Percentiles rank a stretch among this genome's conserved stretches.
Evolutionary conservation across 2,329 filamentous ascomycete genomes (phyloP).

Genomic region (Cladosporium sp.): DNA sequence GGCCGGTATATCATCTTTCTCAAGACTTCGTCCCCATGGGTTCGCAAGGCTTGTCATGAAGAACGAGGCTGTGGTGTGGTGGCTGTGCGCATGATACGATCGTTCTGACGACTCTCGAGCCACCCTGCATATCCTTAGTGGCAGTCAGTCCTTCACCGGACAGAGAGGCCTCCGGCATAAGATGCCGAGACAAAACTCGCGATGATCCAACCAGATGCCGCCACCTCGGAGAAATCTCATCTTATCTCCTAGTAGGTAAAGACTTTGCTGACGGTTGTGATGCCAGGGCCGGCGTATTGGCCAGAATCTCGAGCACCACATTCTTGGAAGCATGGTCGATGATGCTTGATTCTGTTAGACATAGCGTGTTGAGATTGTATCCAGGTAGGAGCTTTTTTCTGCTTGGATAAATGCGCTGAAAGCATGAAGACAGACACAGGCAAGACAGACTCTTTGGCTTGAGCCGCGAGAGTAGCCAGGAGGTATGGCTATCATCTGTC

Average conservation of each 20-base stretch:
- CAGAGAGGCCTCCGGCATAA: not conserved
- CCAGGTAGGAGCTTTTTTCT: not conserved
- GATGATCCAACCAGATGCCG: not conserved
- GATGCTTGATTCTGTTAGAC: not conserved
- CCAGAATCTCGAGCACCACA: not conserved
- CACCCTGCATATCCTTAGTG: conserved; percentile 15
- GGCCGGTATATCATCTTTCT: not conserved
- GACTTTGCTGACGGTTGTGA: not conserved
- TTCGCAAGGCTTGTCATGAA: not conserved
- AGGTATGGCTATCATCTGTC: not conserved
- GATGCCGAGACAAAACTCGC: not conserved
- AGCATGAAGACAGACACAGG: not conserved
- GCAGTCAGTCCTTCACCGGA: conserved; percentile 1
- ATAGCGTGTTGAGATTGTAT: not conserved
- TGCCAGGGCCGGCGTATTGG: not conserved
- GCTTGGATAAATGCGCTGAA: not conserved
- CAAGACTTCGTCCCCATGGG: not conserved
- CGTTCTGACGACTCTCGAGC: conserved; percentile 2
- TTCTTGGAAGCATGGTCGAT: not conserved
- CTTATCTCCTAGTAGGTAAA: not conserved
- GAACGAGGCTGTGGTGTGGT: not conserved
- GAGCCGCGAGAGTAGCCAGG: not conserved
- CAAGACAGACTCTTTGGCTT: not conserved
- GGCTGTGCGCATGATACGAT: conserved; percentile 11
- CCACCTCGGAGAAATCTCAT: not conserved